These are phyloP conservation scores for Petunia axillaris DNA, from an alignment of 257 asterid species.

Conservation along the genomic window DNA sequence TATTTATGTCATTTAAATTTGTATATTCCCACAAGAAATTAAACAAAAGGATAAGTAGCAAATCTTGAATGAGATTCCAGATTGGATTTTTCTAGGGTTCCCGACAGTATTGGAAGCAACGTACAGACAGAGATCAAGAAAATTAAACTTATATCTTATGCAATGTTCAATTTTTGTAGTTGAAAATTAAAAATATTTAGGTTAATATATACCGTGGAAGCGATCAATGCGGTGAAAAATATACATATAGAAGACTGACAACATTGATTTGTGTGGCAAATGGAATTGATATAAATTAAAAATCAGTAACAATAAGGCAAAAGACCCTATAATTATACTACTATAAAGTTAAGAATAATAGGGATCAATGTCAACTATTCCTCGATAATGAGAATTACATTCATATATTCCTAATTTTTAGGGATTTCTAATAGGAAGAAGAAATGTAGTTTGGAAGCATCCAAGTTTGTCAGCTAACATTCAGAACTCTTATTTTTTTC, in stretches of 20 bases:
- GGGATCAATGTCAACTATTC: constrained; percentile 46
- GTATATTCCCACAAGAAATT: not conserved
- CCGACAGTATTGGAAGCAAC: constrained; percentile 36
- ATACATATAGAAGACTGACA: constrained; percentile 18
- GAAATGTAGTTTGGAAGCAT: constrained; percentile 39
- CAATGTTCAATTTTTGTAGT: not conserved
- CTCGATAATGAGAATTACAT: constrained; percentile 33
- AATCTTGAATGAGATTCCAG: not conserved
- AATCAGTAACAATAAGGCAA: not conserved
- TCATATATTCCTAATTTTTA: constrained; percentile 10
- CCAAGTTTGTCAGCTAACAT: constrained; percentile 26
- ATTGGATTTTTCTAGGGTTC: constrained; percentile 24
- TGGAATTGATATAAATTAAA: not conserved
- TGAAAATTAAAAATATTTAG: not conserved
- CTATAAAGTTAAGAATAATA: not conserved
- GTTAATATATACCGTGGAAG: constrained; percentile 8
- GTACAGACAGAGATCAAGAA: not conserved
- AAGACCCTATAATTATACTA: not conserved
- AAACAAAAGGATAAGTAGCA: not conserved
- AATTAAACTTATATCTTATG: not conserved
- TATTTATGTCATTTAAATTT: not conserved
- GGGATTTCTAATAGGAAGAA: constrained; percentile 17
- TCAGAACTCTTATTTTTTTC: not conserved
- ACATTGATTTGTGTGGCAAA: constrained; percentile 9
- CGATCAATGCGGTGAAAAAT: not conserved